Conservation (phyloP, 176 grass and related monocot species). For the Oryza glaberrima region DNA sequence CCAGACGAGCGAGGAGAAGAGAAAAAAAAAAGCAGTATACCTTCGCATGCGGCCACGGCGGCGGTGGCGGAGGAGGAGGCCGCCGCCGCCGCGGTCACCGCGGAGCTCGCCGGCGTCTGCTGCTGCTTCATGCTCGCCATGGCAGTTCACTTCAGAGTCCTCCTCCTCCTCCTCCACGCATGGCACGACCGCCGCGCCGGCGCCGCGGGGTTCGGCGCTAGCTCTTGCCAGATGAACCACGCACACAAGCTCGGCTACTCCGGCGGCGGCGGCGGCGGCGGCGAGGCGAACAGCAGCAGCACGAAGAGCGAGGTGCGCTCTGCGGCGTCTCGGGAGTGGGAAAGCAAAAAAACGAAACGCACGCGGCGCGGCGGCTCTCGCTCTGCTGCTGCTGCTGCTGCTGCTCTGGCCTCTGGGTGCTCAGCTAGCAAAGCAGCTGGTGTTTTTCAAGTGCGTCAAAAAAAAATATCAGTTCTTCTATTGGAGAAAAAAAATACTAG, state of each 20-base stretch:
- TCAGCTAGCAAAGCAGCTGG: too few species aligned
- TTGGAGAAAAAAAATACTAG: not conserved
- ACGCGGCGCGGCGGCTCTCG: not conserved
- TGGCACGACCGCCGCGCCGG: not conserved
- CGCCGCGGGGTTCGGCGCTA: too few species aligned
- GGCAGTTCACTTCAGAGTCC: not conserved
- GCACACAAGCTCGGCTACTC: not conserved
- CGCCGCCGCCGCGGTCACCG: too few species aligned
- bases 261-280: constrained; percentile 24
- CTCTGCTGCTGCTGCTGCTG: too few species aligned
- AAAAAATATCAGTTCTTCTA: not conserved
- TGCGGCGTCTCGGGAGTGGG: constrained; percentile 41
- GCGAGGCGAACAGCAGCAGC: not conserved
- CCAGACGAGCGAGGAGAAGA: not conserved
- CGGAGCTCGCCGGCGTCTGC: constrained; percentile 44
- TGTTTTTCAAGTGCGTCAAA: not conserved
- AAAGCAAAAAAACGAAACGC: constrained; percentile 35
- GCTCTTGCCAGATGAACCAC: too few species aligned
- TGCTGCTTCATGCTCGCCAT: constrained; percentile 52
- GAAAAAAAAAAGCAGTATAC: constrained; percentile 32
- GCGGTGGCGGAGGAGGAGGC: not conserved
- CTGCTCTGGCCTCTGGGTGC: not conserved
- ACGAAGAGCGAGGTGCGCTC: constrained; percentile 44
- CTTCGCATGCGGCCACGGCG: constrained; percentile 44
- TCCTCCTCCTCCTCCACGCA: constrained; percentile 7